Evolutionary conservation across 202 grass and related monocot genomes (phyloP).

Genomic region (Panicum virgatum): DNA sequence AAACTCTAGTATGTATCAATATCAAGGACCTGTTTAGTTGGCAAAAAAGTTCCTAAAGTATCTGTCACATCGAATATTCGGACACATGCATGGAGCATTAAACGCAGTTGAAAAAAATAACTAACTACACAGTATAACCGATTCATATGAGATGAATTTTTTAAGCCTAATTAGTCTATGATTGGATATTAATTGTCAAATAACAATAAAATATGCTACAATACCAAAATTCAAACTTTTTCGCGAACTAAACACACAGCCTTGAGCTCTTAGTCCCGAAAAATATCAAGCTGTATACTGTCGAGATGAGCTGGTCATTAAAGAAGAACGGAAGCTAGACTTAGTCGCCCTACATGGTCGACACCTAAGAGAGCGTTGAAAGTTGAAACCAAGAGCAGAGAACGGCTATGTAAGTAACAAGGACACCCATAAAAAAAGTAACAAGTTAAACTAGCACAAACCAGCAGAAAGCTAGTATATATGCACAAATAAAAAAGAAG

Average conservation of each 20-base stretch:
- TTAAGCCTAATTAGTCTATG: too few species aligned
- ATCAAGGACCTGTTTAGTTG: too few species aligned
- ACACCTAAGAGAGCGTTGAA: neutral
- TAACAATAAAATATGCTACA: too few species aligned
- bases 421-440: neutral
- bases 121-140: too few species aligned
- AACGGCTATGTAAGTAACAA: slow-evolving; percentile 9
- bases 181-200: too few species aligned
- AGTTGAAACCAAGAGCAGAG: slow-evolving; percentile 22
- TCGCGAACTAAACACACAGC: too few species aligned
- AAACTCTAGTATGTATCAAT: neutral
- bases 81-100: too few species aligned
- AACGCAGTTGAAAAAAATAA: too few species aligned
- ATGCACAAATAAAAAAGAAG: neutral
- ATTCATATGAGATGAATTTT: too few species aligned
- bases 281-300: neutral
- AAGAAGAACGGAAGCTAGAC: neutral
- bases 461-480: neutral
- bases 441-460: neutral
- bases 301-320: slow-evolving; percentile 1
- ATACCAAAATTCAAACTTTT: too few species aligned
- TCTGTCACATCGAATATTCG: too few species aligned
- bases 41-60: too few species aligned
- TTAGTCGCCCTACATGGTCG: neutral
- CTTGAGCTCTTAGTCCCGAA: neutral